Conservation (phyloP, 495 filamentous ascomycete genomes). For the Tuber microsphaerosporum region DNA sequence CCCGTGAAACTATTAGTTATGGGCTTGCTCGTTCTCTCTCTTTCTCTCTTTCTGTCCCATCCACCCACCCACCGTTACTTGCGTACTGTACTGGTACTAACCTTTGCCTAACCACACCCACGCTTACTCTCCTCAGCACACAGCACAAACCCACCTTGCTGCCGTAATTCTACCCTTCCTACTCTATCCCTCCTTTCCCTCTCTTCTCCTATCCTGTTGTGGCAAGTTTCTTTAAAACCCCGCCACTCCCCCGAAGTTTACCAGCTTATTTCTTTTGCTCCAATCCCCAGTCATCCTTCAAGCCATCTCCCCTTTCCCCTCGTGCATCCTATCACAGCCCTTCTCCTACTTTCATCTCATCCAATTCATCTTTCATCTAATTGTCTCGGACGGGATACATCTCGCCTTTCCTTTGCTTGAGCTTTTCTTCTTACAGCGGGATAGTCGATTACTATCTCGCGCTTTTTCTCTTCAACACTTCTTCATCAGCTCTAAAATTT, state of each 20-base stretch:
- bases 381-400: slow-evolving; percentile 19
- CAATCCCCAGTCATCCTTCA: slow-evolving; percentile 10
- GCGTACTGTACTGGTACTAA: background rate
- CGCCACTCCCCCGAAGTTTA: slow-evolving; percentile 4
- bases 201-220: slow-evolving; percentile 15
- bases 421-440: slow-evolving; percentile 32
- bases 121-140: background rate
- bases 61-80: slow-evolving; percentile 3
- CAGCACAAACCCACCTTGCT: background rate
- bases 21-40: background rate
- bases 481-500: background rate
- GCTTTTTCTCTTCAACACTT: background rate
- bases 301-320: slow-evolving; percentile 17
- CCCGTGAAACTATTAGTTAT: background rate
- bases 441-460: slow-evolving; percentile 7
- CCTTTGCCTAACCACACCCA: slow-evolving; percentile 1
- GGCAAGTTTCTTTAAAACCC: slow-evolving; percentile 6
- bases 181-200: slow-evolving; percentile 1
- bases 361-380: slow-evolving; percentile 22
- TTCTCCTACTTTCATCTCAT: slow-evolving; percentile 19
- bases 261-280: slow-evolving; percentile 3
- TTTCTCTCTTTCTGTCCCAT: background rate
- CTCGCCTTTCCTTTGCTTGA: slow-evolving; percentile 31
- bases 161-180: background rate
- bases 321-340: slow-evolving; percentile 10